phyloP scores from a whole-genome alignment of 768 basidiomycete genomes.

The Naematelia encephala region DNA sequence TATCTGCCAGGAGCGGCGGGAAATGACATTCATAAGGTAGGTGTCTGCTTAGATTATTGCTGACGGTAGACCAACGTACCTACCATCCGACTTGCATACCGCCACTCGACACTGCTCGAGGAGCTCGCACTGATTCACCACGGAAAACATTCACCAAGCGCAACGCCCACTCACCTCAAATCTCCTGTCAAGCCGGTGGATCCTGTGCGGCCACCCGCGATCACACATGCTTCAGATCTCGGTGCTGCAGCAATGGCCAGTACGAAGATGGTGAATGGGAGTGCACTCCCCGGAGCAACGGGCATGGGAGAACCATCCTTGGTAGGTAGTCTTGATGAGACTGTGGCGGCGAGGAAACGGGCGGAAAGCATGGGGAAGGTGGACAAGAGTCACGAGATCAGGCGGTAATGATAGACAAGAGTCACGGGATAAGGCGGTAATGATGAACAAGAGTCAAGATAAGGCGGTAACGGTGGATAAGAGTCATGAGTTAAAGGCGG shows the following conservation, averaged over 20 bases:
- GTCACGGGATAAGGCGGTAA: no score
- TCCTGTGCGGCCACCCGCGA: constrained; percentile 4
- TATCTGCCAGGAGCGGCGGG: constrained; percentile 88
- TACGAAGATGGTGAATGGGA: constrained; percentile 9
- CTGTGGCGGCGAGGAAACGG: constrained; percentile 5
- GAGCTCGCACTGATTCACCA: constrained; percentile 58
- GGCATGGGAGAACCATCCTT: background rate
- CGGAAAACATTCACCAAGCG: constrained; percentile 32
- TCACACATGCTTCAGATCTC: constrained; percentile 24
- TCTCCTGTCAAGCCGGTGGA: constrained; percentile 17
- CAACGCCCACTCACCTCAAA: constrained; percentile 35
- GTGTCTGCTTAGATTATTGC: constrained; percentile 18
- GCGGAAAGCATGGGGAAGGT: constrained; percentile 18
- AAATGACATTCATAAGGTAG: constrained; percentile 91
- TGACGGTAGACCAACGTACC: constrained; percentile 86
- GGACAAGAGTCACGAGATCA: background rate
- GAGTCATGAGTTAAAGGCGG: no score
- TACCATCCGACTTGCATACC: constrained; percentile 79
- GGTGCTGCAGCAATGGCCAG: constrained; percentile 43
- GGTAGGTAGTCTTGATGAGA: constrained; percentile 13
- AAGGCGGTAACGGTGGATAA: no score
- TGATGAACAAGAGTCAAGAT: no score
- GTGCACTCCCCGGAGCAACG: background rate
- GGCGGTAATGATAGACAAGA: background rate
- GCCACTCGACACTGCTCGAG: constrained; percentile 82